Evolutionary conservation across 2,329 filamentous ascomycete genomes (phyloP).

Genomic region (Phoma sp.): DNA sequence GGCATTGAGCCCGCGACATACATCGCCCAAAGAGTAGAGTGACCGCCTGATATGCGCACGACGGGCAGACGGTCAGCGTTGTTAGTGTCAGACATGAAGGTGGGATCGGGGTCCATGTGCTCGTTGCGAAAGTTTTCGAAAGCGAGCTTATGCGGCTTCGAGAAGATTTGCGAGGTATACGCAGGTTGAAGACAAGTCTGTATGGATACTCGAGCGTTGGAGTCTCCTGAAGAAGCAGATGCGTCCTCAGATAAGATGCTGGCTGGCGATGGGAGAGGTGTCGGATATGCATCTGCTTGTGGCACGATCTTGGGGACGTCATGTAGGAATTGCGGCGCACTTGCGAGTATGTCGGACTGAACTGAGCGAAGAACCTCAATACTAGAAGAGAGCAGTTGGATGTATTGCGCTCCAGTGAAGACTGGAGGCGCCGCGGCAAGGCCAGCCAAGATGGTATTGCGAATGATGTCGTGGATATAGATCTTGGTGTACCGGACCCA

Average conservation of each 20-base stretch:
- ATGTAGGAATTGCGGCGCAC: constrained; percentile 43
- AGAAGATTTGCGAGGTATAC: not conserved
- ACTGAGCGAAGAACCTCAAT: constrained; percentile 30
- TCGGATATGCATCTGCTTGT: not conserved
- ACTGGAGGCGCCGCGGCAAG: constrained; percentile 34
- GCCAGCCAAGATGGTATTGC: constrained; percentile 36
- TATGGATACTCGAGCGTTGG: not conserved
- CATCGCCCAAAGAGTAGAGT: constrained; percentile 40
- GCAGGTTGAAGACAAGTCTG: not conserved
- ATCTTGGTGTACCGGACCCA: constrained; percentile 43
- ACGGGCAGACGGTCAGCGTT: constrained; percentile 34
- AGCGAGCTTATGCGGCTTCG: constrained; percentile 2
- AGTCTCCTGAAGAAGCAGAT: not conserved
- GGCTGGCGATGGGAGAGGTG: not conserved
- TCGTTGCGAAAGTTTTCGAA: constrained; percentile 29
- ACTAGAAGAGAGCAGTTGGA: constrained; percentile 29
- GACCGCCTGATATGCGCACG: constrained; percentile 39
- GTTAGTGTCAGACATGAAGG: constrained; percentile 1
- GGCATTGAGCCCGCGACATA: constrained; percentile 40
- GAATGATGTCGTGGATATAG: constrained; percentile 45
- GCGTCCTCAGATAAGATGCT: not conserved
- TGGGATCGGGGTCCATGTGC: not conserved
- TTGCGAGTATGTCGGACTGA: constrained; percentile 43
- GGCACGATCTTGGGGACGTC: constrained; percentile 33
- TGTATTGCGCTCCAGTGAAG: constrained; percentile 28